A percentile compares a stretch with the other conserved stretches of the same genome.
Evolutionary conservation across 305 asterid species (phyloP).

Genomic region (Solanum hybrid): DNA sequence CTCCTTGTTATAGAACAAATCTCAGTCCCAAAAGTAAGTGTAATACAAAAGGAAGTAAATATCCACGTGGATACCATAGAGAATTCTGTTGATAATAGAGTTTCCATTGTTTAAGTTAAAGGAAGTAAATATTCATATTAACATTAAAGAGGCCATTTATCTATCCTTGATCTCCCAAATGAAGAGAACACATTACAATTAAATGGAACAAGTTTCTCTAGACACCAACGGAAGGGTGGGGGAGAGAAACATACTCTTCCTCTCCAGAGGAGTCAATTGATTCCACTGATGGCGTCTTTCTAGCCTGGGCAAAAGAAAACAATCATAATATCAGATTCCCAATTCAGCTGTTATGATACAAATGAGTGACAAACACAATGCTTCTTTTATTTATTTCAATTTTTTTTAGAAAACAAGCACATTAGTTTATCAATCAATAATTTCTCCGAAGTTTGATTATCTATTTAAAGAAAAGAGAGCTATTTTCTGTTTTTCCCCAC

Average conservation of each 20-base stretch:
- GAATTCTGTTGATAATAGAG: background rate
- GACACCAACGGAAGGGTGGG: background rate
- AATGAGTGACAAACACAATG: background rate
- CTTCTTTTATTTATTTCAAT: background rate
- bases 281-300: conserved; percentile 64
- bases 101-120: background rate
- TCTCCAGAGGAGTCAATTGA: conserved; percentile 91
- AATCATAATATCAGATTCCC: conserved; percentile 7
- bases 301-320: conserved; percentile 42
- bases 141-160: background rate
- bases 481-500: background rate
- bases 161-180: background rate
- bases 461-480: background rate
- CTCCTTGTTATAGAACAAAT: background rate
- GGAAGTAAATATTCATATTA: background rate
- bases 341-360: background rate
- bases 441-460: background rate
- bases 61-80: background rate
- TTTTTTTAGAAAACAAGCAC: background rate
- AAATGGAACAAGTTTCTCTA: background rate
- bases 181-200: background rate
- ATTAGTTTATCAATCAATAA: background rate
- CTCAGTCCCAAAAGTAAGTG: background rate
- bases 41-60: background rate
- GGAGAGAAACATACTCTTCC: conserved; percentile 66